Conservation (phyloP, 352 stramenopile genomes). For the Phytopythium ostracodes region DNA sequence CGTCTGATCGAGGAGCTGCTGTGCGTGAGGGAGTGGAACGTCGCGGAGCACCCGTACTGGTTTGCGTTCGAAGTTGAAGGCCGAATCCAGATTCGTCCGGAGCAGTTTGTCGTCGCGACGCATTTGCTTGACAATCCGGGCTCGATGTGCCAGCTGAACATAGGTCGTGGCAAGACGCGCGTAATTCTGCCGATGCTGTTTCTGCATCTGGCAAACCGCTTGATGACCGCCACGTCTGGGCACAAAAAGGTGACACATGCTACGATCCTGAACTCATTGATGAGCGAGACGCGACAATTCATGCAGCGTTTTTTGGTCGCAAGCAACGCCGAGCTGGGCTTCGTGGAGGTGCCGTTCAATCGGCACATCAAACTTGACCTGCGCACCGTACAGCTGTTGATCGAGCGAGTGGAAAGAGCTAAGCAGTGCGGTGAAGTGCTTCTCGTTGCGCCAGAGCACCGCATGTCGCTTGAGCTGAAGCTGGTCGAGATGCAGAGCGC, state of each 20-base stretch:
- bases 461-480: constrained; percentile 88
- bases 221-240: too few relatives aligned
- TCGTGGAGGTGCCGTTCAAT: constrained; percentile 73
- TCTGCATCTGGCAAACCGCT: constrained; percentile 49
- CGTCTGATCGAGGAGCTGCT: constrained; percentile 51
- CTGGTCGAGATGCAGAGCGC: constrained; percentile 17
- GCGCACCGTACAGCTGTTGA: constrained; percentile 23
- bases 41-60: constrained; percentile 63
- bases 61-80: constrained; percentile 87
- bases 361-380: constrained; percentile 38
- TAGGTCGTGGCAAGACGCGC: constrained; percentile 85
- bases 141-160: constrained; percentile 82
- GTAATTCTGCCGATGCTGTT: constrained; percentile 89
- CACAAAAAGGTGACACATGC: constrained; percentile 46
- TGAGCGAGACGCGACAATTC: constrained; percentile 64
- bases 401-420: constrained; percentile 30
- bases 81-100: constrained; percentile 70
- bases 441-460: constrained; percentile 81
- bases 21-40: constrained; percentile 42
- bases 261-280: constrained; percentile 55
- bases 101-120: constrained; percentile 71
- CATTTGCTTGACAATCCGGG: constrained; percentile 66
- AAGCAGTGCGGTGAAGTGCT: constrained; percentile 42
- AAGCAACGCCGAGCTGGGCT: constrained; percentile 27
- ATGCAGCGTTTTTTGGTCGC: constrained; percentile 57